Evolutionary conservation across 371 early-diverging fungal species (phyloP).

Genomic region (Zychaea mexicana): DNA sequence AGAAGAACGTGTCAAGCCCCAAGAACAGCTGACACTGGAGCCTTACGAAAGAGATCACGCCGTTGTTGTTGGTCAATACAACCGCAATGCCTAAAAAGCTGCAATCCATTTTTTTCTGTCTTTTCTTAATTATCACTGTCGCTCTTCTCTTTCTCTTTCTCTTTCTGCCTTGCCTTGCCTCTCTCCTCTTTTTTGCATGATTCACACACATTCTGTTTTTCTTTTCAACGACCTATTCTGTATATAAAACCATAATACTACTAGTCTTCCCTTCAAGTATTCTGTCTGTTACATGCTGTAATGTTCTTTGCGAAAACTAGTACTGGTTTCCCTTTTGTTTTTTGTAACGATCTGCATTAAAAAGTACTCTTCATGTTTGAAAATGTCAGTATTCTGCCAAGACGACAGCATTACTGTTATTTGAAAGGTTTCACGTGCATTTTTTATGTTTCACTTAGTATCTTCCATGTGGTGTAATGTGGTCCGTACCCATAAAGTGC

Average conservation of each 20-base stretch:
- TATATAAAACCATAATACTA: slow-evolving; percentile 1
- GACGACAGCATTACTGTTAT: no score
- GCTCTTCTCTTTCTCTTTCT: not conserved
- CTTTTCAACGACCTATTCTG: not conserved
- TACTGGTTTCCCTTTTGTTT: not conserved
- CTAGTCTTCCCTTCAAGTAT: not conserved
- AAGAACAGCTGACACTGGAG: slow-evolving; percentile 99
- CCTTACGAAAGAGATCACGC: slow-evolving; percentile 99
- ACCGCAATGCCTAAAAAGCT: slow-evolving; percentile 66
- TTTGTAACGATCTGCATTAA: not conserved
- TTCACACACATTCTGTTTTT: not conserved
- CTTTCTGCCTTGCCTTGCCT: no score
- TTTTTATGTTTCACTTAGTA: no score
- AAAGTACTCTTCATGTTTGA: no score
- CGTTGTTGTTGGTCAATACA: slow-evolving; percentile 95
- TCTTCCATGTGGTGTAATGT: no score
- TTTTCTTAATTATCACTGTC: not conserved
- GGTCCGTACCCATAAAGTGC: no score
- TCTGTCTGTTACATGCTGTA: not conserved
- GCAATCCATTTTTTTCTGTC: not conserved
- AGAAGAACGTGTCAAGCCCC: slow-evolving; percentile 98
- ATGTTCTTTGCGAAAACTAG: not conserved
- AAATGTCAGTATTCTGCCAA: no score
- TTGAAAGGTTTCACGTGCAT: no score
- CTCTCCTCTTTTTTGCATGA: slow-evolving; percentile 3